phyloP scores from a whole-genome alignment of 208 protist species.

The Trypanosoma cruzi region DNA sequence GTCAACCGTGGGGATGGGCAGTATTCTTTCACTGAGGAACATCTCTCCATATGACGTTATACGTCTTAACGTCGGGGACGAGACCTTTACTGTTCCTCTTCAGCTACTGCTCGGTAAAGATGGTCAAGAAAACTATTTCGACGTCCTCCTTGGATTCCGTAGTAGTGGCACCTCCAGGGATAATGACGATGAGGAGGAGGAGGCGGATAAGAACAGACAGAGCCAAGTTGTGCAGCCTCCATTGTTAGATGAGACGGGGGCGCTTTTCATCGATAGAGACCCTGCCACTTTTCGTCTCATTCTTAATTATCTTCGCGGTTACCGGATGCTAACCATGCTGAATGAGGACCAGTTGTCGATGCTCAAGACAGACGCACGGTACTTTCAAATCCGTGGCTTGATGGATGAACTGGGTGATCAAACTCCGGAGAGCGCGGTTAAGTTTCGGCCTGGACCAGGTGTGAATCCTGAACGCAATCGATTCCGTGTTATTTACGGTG shows the following conservation, averaged over 20 bases:
- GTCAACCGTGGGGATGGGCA: constrained; percentile 10
- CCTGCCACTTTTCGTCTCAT: constrained; percentile 77
- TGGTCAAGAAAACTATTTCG: constrained; percentile 32
- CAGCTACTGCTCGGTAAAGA: constrained; percentile 52
- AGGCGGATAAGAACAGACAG: neutral
- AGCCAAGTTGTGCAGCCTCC: constrained; percentile 19
- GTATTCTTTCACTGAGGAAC: constrained; percentile 2
- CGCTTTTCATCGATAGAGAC: constrained; percentile 90
- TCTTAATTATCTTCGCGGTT: constrained; percentile 86
- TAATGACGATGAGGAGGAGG: neutral
- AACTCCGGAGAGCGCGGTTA: constrained; percentile 25
- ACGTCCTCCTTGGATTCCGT: constrained; percentile 33
- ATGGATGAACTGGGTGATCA: constrained; percentile 47
- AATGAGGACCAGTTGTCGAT: constrained; percentile 64
- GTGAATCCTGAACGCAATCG: constrained; percentile 78
- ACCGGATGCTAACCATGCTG: constrained; percentile 63
- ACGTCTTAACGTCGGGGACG: constrained; percentile 81
- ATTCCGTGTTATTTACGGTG: constrained; percentile 80
- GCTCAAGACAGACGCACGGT: constrained; percentile 78
- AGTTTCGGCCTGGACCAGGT: constrained; percentile 66
- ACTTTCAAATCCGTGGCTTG: constrained; percentile 66
- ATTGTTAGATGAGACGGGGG: constrained; percentile 52
- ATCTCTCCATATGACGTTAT: constrained; percentile 35
- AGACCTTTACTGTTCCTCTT: constrained; percentile 73
- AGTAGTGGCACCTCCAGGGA: neutral